phyloP scores from a whole-genome alignment of 2,329 filamentous ascomycete genomes.

The Penicillium polonicum region DNA sequence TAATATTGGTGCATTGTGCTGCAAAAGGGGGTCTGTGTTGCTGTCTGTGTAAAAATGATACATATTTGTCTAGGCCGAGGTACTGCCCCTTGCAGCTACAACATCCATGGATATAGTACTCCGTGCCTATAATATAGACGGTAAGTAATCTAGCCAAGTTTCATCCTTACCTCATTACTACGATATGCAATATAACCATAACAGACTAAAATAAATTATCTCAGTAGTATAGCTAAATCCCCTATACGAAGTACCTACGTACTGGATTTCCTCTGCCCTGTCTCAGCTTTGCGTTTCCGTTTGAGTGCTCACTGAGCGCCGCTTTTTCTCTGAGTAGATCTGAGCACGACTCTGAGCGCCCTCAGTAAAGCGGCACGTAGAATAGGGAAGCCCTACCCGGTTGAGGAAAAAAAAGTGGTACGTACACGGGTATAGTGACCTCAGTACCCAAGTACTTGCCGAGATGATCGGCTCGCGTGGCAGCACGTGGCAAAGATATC shows the following conservation, averaged over 20 bases:
- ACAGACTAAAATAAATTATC: not conserved
- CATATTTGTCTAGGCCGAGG: not conserved
- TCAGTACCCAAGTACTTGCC: not conserved
- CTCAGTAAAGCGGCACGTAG: no score
- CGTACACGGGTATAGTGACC: no score
- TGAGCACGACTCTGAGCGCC: no score
- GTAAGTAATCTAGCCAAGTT: not conserved
- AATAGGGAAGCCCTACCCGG: no score
- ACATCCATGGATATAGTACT: no score
- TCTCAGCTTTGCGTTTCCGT: no score
- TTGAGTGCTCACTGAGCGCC: no score
- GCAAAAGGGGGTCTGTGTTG: not conserved
- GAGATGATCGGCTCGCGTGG: slow-evolving; percentile 5
- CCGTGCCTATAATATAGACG: not conserved
- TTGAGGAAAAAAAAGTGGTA: no score
- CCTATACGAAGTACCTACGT: no score
- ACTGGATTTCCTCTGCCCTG: no score
- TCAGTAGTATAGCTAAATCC: not conserved
- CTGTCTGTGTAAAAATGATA: not conserved
- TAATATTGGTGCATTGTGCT: not conserved
- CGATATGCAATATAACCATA: not conserved
- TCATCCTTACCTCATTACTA: not conserved
- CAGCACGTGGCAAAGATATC: slow-evolving; percentile 25
- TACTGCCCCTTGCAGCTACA: not conserved
- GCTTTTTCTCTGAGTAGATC: no score